phyloP scores from a whole-genome alignment of 2,329 filamentous ascomycete genomes.

The Mycosphaerella sp. region DNA sequence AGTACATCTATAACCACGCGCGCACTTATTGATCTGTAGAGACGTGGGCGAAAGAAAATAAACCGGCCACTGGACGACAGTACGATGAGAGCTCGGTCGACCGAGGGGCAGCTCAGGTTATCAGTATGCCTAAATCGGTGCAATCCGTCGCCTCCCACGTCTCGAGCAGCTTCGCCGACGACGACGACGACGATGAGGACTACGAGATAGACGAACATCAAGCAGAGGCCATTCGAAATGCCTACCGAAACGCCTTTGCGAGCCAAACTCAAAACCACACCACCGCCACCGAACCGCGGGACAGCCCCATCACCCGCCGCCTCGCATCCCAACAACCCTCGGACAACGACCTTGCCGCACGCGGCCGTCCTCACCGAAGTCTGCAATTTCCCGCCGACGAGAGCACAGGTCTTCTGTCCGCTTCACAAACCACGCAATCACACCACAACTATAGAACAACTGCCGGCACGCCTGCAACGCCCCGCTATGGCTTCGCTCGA shows the following conservation, averaged over 20 bases:
- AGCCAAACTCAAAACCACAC: constrained; percentile 19
- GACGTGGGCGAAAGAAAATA: neutral
- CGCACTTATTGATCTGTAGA: neutral
- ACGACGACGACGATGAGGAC: constrained; percentile 33
- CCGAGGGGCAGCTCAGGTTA: neutral
- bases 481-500: constrained; percentile 27
- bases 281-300: neutral
- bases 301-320: neutral
- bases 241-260: constrained; percentile 31
- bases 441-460: constrained; percentile 21
- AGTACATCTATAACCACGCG: neutral
- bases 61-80: neutral
- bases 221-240: constrained; percentile 30
- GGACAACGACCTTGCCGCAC: neutral
- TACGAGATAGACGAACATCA: constrained; percentile 29
- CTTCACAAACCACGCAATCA: constrained; percentile 24
- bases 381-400: constrained; percentile 36
- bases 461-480: constrained; percentile 16
- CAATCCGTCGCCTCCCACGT: constrained; percentile 30
- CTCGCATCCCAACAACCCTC: constrained; percentile 4
- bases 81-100: neutral
- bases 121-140: constrained; percentile 33
- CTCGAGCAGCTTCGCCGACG: constrained; percentile 28
- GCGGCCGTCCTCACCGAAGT: neutral
- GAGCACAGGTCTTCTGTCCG: constrained; percentile 42